These are phyloP conservation scores for Lachancea cidri DNA, from an alignment of 805 yeast genomes.

Conservation along the genomic window DNA sequence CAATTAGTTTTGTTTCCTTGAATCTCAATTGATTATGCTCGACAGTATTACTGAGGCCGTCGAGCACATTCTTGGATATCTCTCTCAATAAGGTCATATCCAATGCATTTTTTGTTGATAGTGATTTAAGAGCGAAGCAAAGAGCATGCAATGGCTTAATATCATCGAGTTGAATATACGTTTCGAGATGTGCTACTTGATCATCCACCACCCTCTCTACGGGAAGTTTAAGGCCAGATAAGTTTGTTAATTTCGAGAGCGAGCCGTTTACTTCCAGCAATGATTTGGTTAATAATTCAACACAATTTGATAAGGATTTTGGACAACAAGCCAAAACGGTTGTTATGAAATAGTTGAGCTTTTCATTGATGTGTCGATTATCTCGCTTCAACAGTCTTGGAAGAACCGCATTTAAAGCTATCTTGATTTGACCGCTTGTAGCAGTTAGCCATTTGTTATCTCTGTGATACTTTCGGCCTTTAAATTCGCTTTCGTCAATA, in stretches of 20 bases:
- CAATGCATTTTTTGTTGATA: conserved; percentile 5
- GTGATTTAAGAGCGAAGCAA: conserved; percentile 10
- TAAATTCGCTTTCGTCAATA: conserved; percentile 15
- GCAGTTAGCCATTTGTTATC: conserved; percentile 51
- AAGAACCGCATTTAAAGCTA: conserved; percentile 39
- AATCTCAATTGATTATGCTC: conserved; percentile 8
- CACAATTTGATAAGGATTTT: conserved; percentile 20
- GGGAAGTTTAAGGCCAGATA: background rate
- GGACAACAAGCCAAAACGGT: conserved; percentile 12
- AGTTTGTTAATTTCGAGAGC: background rate
- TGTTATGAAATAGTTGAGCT: conserved; percentile 14
- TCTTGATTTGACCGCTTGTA: conserved; percentile 45
- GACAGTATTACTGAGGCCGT: background rate
- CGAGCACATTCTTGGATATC: background rate
- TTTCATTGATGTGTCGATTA: conserved; percentile 14
- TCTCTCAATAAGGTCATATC: background rate
- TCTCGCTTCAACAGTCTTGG: conserved; percentile 23
- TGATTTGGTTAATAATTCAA: conserved; percentile 8
- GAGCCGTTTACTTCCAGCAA: background rate
- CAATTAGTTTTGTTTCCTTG: conserved; percentile 11
- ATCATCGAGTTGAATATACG: conserved; percentile 15
- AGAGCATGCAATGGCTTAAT: conserved; percentile 9
- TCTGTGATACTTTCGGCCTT: conserved; percentile 33
- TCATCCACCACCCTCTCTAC: conserved; percentile 5
- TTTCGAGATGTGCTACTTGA: conserved; percentile 6